Conservation (phyloP, 1,139 yeast genomes). For the Sugiyamaella grinbergsii region DNA sequence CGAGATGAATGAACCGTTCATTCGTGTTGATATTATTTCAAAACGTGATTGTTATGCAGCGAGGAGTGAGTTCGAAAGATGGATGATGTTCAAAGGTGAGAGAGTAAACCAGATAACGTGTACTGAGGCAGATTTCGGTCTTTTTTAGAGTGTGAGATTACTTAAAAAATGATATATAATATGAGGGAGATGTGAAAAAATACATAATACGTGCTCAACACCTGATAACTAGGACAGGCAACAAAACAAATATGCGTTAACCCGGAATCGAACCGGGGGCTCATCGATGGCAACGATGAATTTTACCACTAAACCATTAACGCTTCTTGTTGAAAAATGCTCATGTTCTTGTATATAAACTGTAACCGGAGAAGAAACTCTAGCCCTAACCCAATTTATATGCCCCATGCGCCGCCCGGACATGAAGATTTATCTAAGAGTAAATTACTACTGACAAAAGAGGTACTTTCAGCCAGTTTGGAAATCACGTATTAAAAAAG, state of each 20-base stretch:
- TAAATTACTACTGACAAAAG: too few relatives aligned
- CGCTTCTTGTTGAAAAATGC: slow-evolving; percentile 39
- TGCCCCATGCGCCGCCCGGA: too few relatives aligned
- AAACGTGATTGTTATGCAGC: neutral
- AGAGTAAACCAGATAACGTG: neutral
- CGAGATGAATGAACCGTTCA: neutral
- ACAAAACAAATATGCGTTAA: slow-evolving; percentile 45
- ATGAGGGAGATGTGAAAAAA: too few relatives aligned
- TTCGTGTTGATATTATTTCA: neutral
- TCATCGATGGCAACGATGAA: slow-evolving; percentile 57
- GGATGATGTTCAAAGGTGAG: neutral
- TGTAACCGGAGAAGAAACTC: too few relatives aligned
- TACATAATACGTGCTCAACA: too few relatives aligned
- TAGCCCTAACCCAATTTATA: too few relatives aligned
- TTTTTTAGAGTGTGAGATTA: neutral
- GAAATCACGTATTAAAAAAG: too few relatives aligned
- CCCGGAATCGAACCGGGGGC: slow-evolving; percentile 64
- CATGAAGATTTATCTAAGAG: too few relatives aligned
- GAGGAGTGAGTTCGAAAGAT: neutral
- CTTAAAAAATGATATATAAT: slow-evolving; percentile 3
- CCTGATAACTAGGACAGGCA: too few relatives aligned
- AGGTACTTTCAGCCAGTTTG: too few relatives aligned
- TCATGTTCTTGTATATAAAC: too few relatives aligned
- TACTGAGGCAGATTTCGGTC: neutral
- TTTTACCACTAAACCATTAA: slow-evolving; percentile 56